A percentile compares a stretch with the other conserved stretches of the same genome.
Evolutionary conservation across 2,329 filamentous ascomycete genomes (phyloP).

Genomic region (Thelonectria blattea): DNA sequence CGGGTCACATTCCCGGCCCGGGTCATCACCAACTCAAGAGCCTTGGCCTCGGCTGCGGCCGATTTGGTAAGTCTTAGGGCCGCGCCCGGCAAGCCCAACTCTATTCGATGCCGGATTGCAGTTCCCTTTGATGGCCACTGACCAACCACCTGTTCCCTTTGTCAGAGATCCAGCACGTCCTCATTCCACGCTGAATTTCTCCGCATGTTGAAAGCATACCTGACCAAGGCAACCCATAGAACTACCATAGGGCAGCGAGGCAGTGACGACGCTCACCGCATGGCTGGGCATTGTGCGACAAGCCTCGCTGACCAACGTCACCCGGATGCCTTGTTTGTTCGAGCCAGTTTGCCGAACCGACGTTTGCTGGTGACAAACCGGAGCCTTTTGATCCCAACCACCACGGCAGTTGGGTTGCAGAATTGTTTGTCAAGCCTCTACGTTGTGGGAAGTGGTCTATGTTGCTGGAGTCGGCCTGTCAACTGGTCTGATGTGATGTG

Average conservation of each 20-base stretch:
- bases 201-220: background rate
- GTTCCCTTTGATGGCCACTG: background rate
- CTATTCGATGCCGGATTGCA: slow-evolving; percentile 2
- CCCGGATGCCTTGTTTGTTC: background rate
- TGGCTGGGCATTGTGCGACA: background rate
- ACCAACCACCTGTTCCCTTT: background rate
- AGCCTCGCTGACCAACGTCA: background rate
- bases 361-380: background rate
- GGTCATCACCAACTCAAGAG: background rate
- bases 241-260: background rate
- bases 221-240: background rate
- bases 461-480: no score
- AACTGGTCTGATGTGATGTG: no score
- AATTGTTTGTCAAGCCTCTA: background rate
- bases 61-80: slow-evolving; percentile 1
- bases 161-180: background rate
- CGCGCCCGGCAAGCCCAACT: slow-evolving; percentile 11
- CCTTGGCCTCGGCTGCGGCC: slow-evolving; percentile 9
- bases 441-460: no score
- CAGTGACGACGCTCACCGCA: background rate
- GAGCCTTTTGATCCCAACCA: background rate
- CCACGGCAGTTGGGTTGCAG: background rate
- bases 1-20: slow-evolving; percentile 2
- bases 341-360: background rate
- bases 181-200: background rate